phyloP scores from a whole-genome alignment of 2,329 filamentous ascomycete genomes.

The Fusarium equiseti region DNA sequence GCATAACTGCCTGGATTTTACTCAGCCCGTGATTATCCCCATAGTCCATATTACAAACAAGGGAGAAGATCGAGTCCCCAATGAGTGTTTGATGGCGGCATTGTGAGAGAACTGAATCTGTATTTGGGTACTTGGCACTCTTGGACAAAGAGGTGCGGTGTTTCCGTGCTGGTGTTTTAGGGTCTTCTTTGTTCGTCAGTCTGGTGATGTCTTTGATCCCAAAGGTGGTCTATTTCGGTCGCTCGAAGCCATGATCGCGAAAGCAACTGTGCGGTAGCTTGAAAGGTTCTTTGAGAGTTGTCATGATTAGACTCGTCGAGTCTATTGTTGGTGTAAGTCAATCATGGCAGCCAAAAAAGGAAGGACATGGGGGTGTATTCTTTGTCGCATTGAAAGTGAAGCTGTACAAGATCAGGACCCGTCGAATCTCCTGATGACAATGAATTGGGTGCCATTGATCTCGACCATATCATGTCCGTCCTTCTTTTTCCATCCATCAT shows the following conservation, averaged over 20 bases:
- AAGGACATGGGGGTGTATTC: constrained; percentile 3
- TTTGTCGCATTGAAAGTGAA: constrained; percentile 28
- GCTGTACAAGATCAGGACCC: neutral
- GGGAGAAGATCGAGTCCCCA: neutral
- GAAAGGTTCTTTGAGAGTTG: constrained; percentile 32
- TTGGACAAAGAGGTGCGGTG: constrained; percentile 28
- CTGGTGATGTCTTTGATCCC: neutral
- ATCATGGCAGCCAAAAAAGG: constrained; percentile 9
- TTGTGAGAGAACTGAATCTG: constrained; percentile 27
- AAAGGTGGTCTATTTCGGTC: constrained; percentile 25
- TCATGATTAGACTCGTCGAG: constrained; percentile 14
- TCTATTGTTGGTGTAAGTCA: constrained; percentile 37
- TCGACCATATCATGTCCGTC: constrained; percentile 23
- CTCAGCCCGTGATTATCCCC: neutral
- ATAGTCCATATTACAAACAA: constrained; percentile 3
- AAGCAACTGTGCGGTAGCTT: constrained; percentile 2
- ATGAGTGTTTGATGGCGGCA: constrained; percentile 17
- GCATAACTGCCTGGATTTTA: neutral
- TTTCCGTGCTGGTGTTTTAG: constrained; percentile 19
- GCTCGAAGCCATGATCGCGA: neutral
- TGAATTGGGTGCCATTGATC: constrained; percentile 20
- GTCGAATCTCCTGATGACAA: constrained; percentile 1
- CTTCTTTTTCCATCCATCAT: constrained; percentile 25
- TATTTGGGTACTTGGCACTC: constrained; percentile 11
- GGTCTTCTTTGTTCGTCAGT: constrained; percentile 37